Evolutionary conservation across 495 filamentous ascomycete genomes (phyloP), one percentile per base, ranked within the genome.

Genomic region (Aspergillus ellipticus): DNA sequence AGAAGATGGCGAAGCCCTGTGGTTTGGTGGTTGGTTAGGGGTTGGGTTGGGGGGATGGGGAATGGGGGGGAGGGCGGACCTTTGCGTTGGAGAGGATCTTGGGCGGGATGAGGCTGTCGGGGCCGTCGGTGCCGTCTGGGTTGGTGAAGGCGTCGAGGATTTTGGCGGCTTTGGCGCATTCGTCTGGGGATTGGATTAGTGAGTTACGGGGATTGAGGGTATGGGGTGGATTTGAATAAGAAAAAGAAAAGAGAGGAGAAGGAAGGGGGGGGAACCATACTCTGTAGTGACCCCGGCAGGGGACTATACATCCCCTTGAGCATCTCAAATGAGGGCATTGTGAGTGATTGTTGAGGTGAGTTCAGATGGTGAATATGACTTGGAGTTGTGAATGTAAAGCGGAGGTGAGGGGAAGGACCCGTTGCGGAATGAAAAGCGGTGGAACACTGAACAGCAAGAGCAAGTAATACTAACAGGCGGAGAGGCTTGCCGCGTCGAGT

Each of bases 1-100:
- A 96, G 60, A 96, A 82, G 54, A 97, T 86, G 8, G 90, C 93
- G 51, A 97, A 83, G 63, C 91, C 93, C 90, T 95, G 13, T n/a
- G 28, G 39, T 21, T n/a, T 33, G 10, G 2, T 45, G 16, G 41
- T 31, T 24, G 6, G 19, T 17, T 6, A 28, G 28, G 8, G 15
- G n/a, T n/a, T 41, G 20, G 41, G 49, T 19, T 15, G 4, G 33
- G 29, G 43, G n/a, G 26, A 9, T 16, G 35, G 6, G 6, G 16
- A 29, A 6, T 7, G 15, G 9, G 16, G 20, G 6, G 11, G n/a
- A 24, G 16, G 6, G 63, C 76, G 51, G 69, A 91, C 89, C 83
- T 96, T 96, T 55, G 92, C 92, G 60, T 88, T 86, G 20, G 84
- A 82, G 43, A 96, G 83, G 51, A 95, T 79, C 17, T 84, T 78